A percentile compares a stretch with the other conserved stretches of the same genome.
Evolutionary conservation across 108 stramenopile species (phyloP).

Genomic region (Pseudonitzschia pungens): DNA sequence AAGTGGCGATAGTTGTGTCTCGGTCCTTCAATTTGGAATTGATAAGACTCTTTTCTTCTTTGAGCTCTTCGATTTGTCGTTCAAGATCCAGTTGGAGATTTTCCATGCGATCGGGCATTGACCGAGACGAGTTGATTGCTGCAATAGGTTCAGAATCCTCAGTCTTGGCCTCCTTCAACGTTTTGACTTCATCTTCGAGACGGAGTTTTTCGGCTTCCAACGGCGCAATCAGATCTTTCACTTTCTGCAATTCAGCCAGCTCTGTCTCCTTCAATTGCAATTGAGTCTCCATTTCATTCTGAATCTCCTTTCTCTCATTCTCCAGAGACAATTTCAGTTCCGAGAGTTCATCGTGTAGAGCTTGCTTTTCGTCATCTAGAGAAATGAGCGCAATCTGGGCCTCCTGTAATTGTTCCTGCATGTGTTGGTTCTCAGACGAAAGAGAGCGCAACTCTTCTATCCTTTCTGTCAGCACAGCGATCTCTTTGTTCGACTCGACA

Average conservation of each 20-base stretch:
- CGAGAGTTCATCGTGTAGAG: conserved; percentile 14
- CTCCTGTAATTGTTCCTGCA: conserved; percentile 44
- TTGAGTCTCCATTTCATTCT: conserved; percentile 14
- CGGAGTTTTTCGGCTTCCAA: conserved; percentile 15
- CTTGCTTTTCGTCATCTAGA: conserved; percentile 49
- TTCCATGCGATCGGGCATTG: not conserved
- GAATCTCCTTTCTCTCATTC: conserved; percentile 27
- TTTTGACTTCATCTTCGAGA: conserved; percentile 22
- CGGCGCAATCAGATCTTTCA: not conserved
- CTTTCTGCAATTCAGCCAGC: conserved; percentile 13
- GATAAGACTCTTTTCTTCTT: conserved; percentile 32
- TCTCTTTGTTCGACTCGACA: conserved; percentile 9
- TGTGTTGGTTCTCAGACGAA: not conserved
- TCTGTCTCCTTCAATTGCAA: conserved; percentile 17
- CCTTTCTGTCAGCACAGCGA: conserved; percentile 5
- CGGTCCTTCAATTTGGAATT: conserved; percentile 59
- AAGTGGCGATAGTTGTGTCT: conserved; percentile 68
- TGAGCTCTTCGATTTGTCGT: conserved; percentile 13
- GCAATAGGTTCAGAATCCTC: not conserved
- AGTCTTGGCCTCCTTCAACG: conserved; percentile 19
- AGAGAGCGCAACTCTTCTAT: conserved; percentile 10
- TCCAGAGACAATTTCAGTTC: conserved; percentile 35
- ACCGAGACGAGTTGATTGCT: not conserved
- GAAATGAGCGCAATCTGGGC: conserved; percentile 60
- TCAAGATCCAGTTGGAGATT: conserved; percentile 10